Conservation (phyloP, 805 yeast genomes). For the Pichia cabralensis region DNA sequence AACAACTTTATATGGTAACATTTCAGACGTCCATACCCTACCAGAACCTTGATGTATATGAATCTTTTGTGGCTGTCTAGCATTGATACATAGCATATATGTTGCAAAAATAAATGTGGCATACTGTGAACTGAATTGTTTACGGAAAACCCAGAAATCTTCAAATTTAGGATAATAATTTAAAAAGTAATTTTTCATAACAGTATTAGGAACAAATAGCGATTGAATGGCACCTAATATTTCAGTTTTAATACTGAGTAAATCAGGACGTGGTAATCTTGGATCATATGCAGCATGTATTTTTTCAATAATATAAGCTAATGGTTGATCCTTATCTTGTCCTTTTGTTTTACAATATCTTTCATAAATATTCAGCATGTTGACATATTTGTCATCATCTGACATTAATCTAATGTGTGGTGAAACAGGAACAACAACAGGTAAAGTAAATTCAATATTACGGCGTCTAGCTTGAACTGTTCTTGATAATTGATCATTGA, state of each 20-base stretch:
- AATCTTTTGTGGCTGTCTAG: constrained; percentile 90
- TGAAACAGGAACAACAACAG: constrained; percentile 86
- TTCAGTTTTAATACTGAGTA: constrained; percentile 81
- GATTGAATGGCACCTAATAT: constrained; percentile 86
- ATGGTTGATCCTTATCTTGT: constrained; percentile 79
- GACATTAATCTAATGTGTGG: constrained; percentile 88
- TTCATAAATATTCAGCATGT: constrained; percentile 79
- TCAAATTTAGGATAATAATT: constrained; percentile 66
- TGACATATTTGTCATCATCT: constrained; percentile 68
- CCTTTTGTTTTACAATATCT: constrained; percentile 67
- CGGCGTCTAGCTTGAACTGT: constrained; percentile 86
- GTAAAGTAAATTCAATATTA: constrained; percentile 74
- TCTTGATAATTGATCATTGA: constrained; percentile 69
- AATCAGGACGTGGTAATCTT: constrained; percentile 85
- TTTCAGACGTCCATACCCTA: constrained; percentile 86
- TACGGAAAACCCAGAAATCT: constrained; percentile 95
- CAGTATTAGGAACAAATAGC: constrained; percentile 72
- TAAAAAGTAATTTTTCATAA: constrained; percentile 70
- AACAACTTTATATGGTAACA: constrained; percentile 82
- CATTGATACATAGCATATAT: constrained; percentile 86
- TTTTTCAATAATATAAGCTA: constrained; percentile 76
- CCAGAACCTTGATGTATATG: constrained; percentile 77
- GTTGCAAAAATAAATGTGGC: constrained; percentile 90
- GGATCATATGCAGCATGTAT: constrained; percentile 90
- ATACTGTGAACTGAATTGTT: constrained; percentile 89